These are phyloP conservation scores for Termitomyces sp. DNA, from an alignment of 768 basidiomycete species.

Conservation along the genomic window DNA sequence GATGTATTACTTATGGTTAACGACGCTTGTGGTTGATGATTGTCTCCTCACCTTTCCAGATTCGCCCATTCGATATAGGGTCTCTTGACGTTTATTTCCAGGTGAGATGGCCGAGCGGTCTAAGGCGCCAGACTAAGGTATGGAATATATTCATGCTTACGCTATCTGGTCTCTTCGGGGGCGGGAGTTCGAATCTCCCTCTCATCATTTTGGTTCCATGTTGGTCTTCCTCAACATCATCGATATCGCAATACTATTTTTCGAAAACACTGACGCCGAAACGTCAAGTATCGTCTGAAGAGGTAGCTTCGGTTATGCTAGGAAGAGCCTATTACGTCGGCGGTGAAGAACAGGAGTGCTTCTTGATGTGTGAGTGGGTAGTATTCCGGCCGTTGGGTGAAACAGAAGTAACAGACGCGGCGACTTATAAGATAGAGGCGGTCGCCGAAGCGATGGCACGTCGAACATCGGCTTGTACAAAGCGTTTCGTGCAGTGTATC, in stretches of 20 bases:
- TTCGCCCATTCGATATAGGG: too few species aligned
- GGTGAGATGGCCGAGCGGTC: slow-evolving; percentile 74
- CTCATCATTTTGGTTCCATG: slow-evolving; percentile 12
- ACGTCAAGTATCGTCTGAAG: too few species aligned
- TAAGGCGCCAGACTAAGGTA: slow-evolving; percentile 72
- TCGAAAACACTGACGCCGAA: too few species aligned
- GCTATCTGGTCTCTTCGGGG: slow-evolving; percentile 17
- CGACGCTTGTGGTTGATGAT: too few species aligned
- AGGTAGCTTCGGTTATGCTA: too few species aligned
- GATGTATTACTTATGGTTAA: too few species aligned
- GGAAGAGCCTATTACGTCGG: too few species aligned
- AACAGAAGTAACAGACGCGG: background rate
- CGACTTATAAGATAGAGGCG: background rate
- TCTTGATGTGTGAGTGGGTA: background rate
- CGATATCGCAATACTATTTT: too few species aligned
- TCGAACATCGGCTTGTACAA: background rate
- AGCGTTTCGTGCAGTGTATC: background rate
- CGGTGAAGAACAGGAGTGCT: background rate
- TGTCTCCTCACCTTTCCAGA: too few species aligned
- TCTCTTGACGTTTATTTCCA: too few species aligned
- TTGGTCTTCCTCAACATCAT: too few species aligned
- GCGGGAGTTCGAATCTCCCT: slow-evolving; percentile 18
- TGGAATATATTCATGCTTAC: too few species aligned
- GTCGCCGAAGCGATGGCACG: background rate
- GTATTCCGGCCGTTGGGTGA: background rate